Evolutionary conservation across 208 protist genomes (phyloP), one percentile per base, ranked within the genome.

Genomic region (Novymonas esmeraldas): DNA sequence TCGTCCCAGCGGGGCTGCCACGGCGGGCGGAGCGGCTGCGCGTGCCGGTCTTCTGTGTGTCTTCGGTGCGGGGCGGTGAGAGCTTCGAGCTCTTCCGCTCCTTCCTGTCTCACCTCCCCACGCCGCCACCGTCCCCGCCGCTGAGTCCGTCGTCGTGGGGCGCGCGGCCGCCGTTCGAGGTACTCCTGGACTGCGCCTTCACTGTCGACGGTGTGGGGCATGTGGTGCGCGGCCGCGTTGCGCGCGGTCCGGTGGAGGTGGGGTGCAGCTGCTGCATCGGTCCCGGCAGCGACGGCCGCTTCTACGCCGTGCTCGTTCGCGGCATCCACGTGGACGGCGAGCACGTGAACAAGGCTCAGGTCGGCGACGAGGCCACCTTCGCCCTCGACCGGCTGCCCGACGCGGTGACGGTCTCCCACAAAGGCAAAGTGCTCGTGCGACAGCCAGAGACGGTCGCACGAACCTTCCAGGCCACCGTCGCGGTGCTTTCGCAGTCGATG

Each of bases 211-310:
- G 84, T 24, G 95, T 98, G 1, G 97, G 96, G 10, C 93, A 92
- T 3, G 96, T 99, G 29, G 95, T 99, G 55, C 87, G 71, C 55
- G 98, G 98, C 33, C 92, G 91, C 20, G 82, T 99, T 3, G 54
- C 86, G 22, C 52, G 67, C n/a, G 98, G 98, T 34, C 56, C 50
- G 6, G 80, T 99, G n/a, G 71, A 78, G 9, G 76, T 90, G 20
- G 95, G 94, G 16, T 85, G 92, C 49, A 84, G 49, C 18, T 82
- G 98, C 58, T 84, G 86, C 50, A 75, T 99, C 7, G 98, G 98
- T 13, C 98, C 98, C 6, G 92, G 98, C 63, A 76, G 70, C 6
- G 64, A 82, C 26, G 97, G 97, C 24, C 57, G 70, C n/a, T 99
- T 98, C 65, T 54, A 85, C 39, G 39, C 64, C 7, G 92, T 98